Evolutionary conservation across 164 flowering plant species (phyloP).

Genomic region (Tetracentron sinense): DNA sequence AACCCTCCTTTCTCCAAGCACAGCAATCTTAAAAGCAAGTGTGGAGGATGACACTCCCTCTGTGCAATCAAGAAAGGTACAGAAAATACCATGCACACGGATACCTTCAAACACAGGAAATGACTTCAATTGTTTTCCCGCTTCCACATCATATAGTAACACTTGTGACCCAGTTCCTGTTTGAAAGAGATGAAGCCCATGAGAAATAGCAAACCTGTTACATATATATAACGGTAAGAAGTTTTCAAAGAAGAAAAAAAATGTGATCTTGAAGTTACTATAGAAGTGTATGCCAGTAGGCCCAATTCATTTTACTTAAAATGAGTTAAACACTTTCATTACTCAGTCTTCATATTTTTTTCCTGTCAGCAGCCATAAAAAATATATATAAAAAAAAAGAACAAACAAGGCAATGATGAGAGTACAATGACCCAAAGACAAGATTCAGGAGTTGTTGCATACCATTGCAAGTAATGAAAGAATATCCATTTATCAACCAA

Average conservation of each 20-base stretch:
- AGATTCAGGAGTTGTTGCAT: neutral
- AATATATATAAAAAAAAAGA: neutral
- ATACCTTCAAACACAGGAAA: slow-evolving; percentile 73
- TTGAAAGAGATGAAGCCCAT: neutral
- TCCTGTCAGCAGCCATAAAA: no score
- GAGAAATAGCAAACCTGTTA: neutral
- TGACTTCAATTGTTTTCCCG: slow-evolving; percentile 37
- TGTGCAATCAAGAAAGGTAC: slow-evolving; percentile 17
- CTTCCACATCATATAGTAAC: slow-evolving; percentile 51
- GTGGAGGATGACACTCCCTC: slow-evolving; percentile 16
- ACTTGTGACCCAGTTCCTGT: slow-evolving; percentile 87
- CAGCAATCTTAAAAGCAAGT: slow-evolving; percentile 39
- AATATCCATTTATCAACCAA: neutral
- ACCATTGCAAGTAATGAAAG: neutral
- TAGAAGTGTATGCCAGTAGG: no score
- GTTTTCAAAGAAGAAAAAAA: no score
- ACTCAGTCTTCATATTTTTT: no score
- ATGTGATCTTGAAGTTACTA: no score
- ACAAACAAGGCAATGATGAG: neutral
- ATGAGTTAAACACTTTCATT: neutral
- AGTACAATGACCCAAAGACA: neutral
- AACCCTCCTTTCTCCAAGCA: slow-evolving; percentile 78
- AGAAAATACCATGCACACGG: slow-evolving; percentile 79
- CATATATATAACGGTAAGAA: no score
- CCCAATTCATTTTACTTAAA: neutral